These are phyloP conservation scores for Candida parachauliodes DNA, from an alignment of 805 yeast species.

Conservation along the genomic window DNA sequence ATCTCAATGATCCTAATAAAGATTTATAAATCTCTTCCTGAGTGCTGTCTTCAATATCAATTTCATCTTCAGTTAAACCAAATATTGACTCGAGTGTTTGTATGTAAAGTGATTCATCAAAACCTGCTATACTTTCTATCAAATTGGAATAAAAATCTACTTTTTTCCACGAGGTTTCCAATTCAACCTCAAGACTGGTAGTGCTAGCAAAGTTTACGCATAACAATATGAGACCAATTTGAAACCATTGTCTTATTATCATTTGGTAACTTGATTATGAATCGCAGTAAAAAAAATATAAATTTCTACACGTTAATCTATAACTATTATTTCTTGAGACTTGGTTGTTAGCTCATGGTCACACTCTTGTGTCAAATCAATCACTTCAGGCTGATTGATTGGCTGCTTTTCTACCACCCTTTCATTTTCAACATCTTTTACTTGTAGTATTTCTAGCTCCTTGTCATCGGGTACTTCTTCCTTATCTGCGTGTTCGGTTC, in stretches of 20 bases:
- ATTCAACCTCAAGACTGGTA: slow-evolving; percentile 1
- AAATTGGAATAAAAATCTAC: slow-evolving; percentile 42
- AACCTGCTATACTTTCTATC: slow-evolving; percentile 36
- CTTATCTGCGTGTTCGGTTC: slow-evolving; percentile 16
- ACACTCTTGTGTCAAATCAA: neutral
- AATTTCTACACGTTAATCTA: slow-evolving; percentile 14
- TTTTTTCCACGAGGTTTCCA: slow-evolving; percentile 36
- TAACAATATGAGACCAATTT: neutral
- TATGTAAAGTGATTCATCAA: slow-evolving; percentile 34
- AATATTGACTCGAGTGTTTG: slow-evolving; percentile 23
- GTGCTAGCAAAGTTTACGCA: neutral
- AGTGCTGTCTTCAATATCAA: slow-evolving; percentile 10
- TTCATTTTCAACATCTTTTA: slow-evolving; percentile 7
- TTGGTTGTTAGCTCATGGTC: neutral
- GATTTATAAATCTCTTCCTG: slow-evolving; percentile 9
- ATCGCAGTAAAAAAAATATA: neutral
- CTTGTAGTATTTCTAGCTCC: slow-evolving; percentile 39
- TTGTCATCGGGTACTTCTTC: slow-evolving; percentile 39
- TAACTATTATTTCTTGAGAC: slow-evolving; percentile 11
- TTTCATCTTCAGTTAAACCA: slow-evolving; percentile 11
- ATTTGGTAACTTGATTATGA: slow-evolving; percentile 1
- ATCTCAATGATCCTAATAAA: slow-evolving; percentile 5
- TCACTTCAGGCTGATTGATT: neutral
- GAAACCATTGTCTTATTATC: slow-evolving; percentile 4
- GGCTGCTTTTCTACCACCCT: neutral